Evolutionary conservation across 2,329 filamentous ascomycete genomes (phyloP).

Genomic region (Sporothrix variecibatus): DNA sequence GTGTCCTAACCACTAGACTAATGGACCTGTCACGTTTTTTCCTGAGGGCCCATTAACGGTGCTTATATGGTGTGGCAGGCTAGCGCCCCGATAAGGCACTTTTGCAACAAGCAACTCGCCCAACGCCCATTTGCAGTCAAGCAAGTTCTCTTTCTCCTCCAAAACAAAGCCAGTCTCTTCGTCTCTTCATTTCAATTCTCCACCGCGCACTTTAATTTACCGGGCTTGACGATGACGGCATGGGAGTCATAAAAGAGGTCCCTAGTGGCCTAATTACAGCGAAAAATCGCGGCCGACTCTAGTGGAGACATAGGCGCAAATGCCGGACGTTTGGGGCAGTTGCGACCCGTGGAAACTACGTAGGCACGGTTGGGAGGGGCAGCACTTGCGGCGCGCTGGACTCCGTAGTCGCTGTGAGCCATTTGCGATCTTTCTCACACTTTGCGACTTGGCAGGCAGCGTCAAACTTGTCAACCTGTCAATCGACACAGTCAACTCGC

Average conservation of each 20-base stretch:
- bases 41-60: neutral
- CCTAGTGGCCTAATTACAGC: neutral
- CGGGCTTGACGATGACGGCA: neutral
- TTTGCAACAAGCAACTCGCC: neutral
- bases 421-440: neutral
- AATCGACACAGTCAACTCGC: neutral
- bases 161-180: neutral
- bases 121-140: neutral
- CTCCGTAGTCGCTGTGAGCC: slow-evolving; percentile 1
- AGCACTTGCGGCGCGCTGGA: neutral
- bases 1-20: slow-evolving; percentile 22
- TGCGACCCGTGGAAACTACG: neutral
- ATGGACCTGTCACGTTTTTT: slow-evolving; percentile 16
- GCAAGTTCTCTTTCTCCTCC: neutral
- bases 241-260: neutral
- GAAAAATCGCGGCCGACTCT: neutral
- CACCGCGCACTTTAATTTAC: neutral
- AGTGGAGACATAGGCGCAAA: neutral
- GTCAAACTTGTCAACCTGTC: neutral
- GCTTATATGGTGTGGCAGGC: neutral
- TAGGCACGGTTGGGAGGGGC: neutral
- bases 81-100: neutral
- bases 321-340: neutral
- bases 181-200: neutral
- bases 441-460: neutral